A percentile compares a stretch with the other conserved stretches of the same genome.
Conservation (phyloP, 2,329 filamentous ascomycete genomes). For the Penicillium griseofulvum region DNA sequence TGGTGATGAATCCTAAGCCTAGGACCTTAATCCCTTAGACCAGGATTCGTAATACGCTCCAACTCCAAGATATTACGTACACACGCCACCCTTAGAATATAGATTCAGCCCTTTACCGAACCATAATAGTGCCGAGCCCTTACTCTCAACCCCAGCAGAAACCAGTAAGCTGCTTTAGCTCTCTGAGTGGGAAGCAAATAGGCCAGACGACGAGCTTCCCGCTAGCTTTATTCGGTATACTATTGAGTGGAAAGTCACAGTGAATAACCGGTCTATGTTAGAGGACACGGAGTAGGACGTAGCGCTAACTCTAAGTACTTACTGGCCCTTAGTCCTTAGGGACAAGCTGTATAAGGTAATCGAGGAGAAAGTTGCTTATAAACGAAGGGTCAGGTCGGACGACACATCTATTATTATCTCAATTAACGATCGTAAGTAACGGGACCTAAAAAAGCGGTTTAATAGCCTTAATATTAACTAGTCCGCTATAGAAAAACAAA, state of each 20-base stretch:
- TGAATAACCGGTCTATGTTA: slow-evolving; percentile 5
- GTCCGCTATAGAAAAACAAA: slow-evolving; percentile 6
- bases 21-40: neutral
- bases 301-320: slow-evolving; percentile 3
- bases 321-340: neutral
- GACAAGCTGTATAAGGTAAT: slow-evolving; percentile 6
- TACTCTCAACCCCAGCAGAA: neutral
- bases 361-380: neutral
- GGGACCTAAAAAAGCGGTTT: slow-evolving; percentile 3
- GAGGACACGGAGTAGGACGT: neutral
- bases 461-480: neutral
- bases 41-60: neutral
- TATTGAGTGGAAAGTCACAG: slow-evolving; percentile 13
- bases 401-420: neutral
- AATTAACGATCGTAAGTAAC: neutral
- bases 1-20: neutral
- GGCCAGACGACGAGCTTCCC: slow-evolving; percentile 1
- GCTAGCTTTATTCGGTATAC: slow-evolving; percentile 10
- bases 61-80: neutral
- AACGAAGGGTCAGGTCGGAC: neutral
- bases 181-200: slow-evolving; percentile 1
- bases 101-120: neutral
- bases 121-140: neutral
- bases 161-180: slow-evolving; percentile 2
- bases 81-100: neutral